Conservation (phyloP, 495 filamentous ascomycete genomes). For the Hypoxylon perforatum region DNA sequence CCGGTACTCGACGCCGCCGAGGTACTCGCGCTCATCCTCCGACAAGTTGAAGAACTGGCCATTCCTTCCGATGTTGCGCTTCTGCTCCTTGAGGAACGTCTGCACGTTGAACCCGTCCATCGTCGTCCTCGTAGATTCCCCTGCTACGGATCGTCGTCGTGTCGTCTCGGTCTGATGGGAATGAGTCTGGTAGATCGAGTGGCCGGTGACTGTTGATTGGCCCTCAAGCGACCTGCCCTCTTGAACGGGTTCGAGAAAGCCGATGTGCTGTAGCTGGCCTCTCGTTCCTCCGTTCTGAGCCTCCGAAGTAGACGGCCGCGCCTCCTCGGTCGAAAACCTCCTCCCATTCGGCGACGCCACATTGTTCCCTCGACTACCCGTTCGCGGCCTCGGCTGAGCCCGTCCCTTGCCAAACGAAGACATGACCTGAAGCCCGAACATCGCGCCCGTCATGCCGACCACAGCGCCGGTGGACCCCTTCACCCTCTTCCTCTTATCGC, state of each 20-base stretch:
- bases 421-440: constrained; percentile 43
- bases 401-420: constrained; percentile 39
- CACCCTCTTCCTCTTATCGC: constrained; percentile 42
- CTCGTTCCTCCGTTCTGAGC: constrained; percentile 5
- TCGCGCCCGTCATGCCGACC: constrained; percentile 44
- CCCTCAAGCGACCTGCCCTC: constrained; percentile 33
- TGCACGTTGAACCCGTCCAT: constrained; percentile 42
- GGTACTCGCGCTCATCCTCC: constrained; percentile 68
- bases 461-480: constrained; percentile 34
- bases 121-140: constrained; percentile 35
- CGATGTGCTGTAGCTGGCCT: constrained; percentile 33
- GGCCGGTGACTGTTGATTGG: constrained; percentile 28
- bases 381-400: constrained; percentile 23
- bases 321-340: constrained; percentile 12
- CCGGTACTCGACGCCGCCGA: constrained; percentile 78
- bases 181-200: constrained; percentile 44
- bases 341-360: constrained; percentile 14
- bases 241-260: constrained; percentile 42
- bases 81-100: constrained; percentile 40
- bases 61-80: constrained; percentile 67
- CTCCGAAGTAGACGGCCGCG: constrained; percentile 14
- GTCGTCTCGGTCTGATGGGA: constrained; percentile 40
- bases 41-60: constrained; percentile 74
- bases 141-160: constrained; percentile 34
- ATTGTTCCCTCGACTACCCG: constrained; percentile 8